phyloP scores from a whole-genome alignment of 345 rosid species.

The Citrus sp. region DNA sequence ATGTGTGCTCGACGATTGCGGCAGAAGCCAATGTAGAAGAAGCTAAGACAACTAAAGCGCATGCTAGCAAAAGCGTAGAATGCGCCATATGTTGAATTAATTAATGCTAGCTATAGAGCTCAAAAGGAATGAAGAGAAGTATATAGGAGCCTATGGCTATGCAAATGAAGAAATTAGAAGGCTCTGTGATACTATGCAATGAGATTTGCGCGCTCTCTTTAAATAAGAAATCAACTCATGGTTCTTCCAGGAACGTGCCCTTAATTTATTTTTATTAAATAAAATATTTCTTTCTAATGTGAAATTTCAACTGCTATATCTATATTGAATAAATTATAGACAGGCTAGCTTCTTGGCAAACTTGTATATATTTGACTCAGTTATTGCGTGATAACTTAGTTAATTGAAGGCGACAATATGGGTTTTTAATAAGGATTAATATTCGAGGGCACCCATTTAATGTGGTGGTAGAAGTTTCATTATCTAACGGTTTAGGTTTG shows the following conservation, averaged over 20 bases:
- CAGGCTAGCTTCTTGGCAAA: too few species aligned
- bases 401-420: not conserved
- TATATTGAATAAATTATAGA: too few species aligned
- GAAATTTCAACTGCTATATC: too few species aligned
- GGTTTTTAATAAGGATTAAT: not conserved
- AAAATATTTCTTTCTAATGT: too few species aligned
- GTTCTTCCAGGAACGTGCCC: too few species aligned
- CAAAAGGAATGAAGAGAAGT: not conserved
- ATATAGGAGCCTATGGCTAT: not conserved
- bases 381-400: conserved; percentile 23
- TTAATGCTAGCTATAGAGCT: not conserved
- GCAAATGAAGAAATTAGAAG: not conserved
- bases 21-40: conserved; percentile 55
- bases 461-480: conserved; percentile 17
- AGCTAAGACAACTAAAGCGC: conserved; percentile 29
- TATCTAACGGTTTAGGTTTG: conserved; percentile 28
- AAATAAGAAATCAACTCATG: too few species aligned
- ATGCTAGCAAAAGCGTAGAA: conserved; percentile 29
- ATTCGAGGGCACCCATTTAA: not conserved
- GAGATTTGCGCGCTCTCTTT: too few species aligned
- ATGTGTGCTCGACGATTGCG: conserved; percentile 67
- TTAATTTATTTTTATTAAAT: too few species aligned
- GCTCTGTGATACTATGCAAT: too few species aligned
- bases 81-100: conserved; percentile 4
- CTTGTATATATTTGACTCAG: not conserved